Evolutionary conservation across 257 asterid genomes (phyloP).

Genomic region (Solanum bukasovii): DNA sequence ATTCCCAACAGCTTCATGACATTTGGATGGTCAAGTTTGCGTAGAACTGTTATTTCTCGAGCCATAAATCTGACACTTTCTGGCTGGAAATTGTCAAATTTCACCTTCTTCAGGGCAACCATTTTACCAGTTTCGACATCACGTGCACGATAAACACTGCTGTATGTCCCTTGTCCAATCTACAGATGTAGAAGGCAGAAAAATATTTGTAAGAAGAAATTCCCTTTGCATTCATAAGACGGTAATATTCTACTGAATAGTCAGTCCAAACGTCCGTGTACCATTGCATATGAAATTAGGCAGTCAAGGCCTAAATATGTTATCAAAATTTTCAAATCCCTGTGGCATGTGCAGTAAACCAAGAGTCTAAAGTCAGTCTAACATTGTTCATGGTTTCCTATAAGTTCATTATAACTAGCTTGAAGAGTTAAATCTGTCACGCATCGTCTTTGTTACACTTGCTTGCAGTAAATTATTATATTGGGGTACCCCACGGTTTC

Average conservation of each 20-base stretch:
- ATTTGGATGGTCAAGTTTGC: slow-evolving; percentile 82
- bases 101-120: slow-evolving; percentile 85
- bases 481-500: not conserved
- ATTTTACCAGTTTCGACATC: slow-evolving; percentile 58
- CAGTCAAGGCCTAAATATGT: not conserved
- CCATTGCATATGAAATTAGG: not conserved
- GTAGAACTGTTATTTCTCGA: slow-evolving; percentile 68
- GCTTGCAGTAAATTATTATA: not conserved
- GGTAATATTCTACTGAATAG: not conserved
- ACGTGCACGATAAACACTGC: slow-evolving; percentile 83
- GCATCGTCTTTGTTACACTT: not conserved
- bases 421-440: not conserved
- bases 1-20: slow-evolving; percentile 92
- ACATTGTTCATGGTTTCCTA: not conserved
- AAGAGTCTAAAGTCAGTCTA: not conserved
- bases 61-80: slow-evolving; percentile 94
- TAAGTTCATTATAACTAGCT: not conserved
- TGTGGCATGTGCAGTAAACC: not conserved
- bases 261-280: not conserved
- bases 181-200: slow-evolving; percentile 8
- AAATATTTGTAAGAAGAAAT: not conserved
- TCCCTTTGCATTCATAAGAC: not conserved
- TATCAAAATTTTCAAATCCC: not conserved
- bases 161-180: slow-evolving; percentile 98
- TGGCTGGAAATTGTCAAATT: slow-evolving; percentile 78